Conservation (phyloP, 2,329 filamentous ascomycete genomes). For the Fusarium secorum region DNA sequence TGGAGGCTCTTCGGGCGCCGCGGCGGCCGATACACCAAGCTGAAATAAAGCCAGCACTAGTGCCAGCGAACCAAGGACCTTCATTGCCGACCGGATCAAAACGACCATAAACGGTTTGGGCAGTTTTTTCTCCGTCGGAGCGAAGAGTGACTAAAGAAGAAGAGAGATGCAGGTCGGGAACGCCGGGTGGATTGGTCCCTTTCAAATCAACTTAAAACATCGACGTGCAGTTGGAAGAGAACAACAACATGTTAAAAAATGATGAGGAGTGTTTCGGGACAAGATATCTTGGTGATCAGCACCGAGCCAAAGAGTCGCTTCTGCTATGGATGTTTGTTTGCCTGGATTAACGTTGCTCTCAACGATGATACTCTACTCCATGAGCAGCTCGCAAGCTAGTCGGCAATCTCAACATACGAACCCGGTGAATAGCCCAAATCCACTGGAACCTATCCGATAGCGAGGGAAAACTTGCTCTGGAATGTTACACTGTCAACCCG, state of each 20-base stretch:
- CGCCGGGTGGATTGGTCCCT: background rate
- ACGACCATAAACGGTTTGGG: background rate
- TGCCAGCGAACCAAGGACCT: background rate
- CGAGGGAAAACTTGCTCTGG: background rate
- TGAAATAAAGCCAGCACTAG: slow-evolving; percentile 18
- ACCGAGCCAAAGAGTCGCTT: background rate
- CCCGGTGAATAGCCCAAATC: background rate
- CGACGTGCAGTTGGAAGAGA: background rate
- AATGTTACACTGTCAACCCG: background rate
- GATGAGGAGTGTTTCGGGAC: background rate
- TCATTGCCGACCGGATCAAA: slow-evolving; percentile 18
- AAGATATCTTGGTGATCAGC: background rate
- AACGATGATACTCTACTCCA: background rate
- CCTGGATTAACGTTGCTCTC: background rate
- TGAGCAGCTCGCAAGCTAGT: background rate
- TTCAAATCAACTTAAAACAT: background rate
- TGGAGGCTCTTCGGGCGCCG: slow-evolving; percentile 14
- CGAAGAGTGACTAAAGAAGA: background rate
- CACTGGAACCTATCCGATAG: background rate
- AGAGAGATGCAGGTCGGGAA: background rate
- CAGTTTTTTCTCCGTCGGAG: background rate
- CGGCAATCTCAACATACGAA: background rate
- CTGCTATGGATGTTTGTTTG: background rate
- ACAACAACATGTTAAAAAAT: background rate
- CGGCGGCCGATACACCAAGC: slow-evolving; percentile 18